Evolutionary conservation across 495 filamentous ascomycete genomes (phyloP).

Genomic region (Penicillium paradoxum): DNA sequence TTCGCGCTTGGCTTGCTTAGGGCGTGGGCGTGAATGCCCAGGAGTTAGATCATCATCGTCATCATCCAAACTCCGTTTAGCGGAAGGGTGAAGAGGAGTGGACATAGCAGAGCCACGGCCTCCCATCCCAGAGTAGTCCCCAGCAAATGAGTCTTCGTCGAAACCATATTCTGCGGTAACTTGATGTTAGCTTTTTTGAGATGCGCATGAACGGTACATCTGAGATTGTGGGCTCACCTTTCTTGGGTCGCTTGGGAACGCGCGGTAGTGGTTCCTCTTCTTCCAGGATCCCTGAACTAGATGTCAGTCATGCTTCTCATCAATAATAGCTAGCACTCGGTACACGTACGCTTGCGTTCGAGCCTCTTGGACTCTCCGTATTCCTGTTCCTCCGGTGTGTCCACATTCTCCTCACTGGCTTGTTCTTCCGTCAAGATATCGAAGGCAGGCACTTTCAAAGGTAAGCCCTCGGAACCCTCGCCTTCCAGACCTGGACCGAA

Average conservation of each 20-base stretch:
- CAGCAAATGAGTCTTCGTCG: conserved; percentile 36
- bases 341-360: conserved; percentile 67
- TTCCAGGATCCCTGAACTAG: conserved; percentile 47
- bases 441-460: conserved; percentile 77
- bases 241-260: conserved; percentile 53
- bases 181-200: not conserved
- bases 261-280: conserved; percentile 58
- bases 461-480: conserved; percentile 56
- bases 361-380: conserved; percentile 82
- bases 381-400: conserved; percentile 75
- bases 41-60: conserved; percentile 39
- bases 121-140: conserved; percentile 30
- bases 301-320: conserved; percentile 4
- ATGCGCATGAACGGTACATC: not conserved
- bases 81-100: conserved; percentile 38
- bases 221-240: conserved; percentile 29
- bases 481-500: conserved; percentile 73
- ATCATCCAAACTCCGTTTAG: conserved; percentile 29
- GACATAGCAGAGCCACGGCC: conserved; percentile 38
- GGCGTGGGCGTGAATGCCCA: conserved; percentile 30
- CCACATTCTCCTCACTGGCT: conserved; percentile 81
- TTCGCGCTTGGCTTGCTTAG: conserved; percentile 36
- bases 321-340: not conserved
- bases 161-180: conserved; percentile 27
- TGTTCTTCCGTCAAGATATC: conserved; percentile 71